Evolutionary conservation across 2,329 filamentous ascomycete species (phyloP), one percentile per base, ranked within the genome.

Genomic region (Xylogone sp.): DNA sequence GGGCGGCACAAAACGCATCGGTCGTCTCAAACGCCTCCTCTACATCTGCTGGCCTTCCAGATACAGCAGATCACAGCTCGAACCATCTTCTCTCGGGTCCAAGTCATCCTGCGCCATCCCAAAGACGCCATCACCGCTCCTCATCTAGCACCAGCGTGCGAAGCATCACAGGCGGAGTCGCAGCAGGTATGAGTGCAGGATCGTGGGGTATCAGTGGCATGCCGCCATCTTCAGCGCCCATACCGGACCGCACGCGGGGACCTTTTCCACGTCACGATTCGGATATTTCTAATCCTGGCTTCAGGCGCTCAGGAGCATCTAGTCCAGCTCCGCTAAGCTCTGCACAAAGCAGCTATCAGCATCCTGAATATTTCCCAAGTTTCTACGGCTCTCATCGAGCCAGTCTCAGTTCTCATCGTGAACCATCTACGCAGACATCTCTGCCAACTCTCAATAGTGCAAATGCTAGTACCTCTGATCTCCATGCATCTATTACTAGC

Each of bases 21-120:
- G 82, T 84, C 24, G 81, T 76, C 3, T 86, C 83, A 43, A 86
- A 85, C 62, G 68, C 81, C n/a, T 86, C 83, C 2, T 86, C 82
- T 0, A 76, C 77, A 2, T 83, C 80, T 1, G 73, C 80, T 22
- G 75, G 75, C 50, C 75, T 76, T 52, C 75, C 78, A 18, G 72
- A 67, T 49, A 42, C 70, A 34, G 71, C 75, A 59, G 79, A 79
- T 46, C 64, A 65, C 59, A 69, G 70, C 27, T 66, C 71, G 52
- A 77, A 82, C 45, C 77, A 81, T 43, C 70, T 83, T 21, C 70
- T 83, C 45, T 80, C 79, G 7, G 79, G 80, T 12, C 75, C 81
- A 1, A 77, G 76, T 21, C 82, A 83, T 57, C 77, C 80, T 2
- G 76, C 83, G 48, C 80, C 82, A 18, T 74, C 72, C 16, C 58